phyloP scores from a whole-genome alignment of 129 eudicot genomes.

The Artemisia argyi region DNA sequence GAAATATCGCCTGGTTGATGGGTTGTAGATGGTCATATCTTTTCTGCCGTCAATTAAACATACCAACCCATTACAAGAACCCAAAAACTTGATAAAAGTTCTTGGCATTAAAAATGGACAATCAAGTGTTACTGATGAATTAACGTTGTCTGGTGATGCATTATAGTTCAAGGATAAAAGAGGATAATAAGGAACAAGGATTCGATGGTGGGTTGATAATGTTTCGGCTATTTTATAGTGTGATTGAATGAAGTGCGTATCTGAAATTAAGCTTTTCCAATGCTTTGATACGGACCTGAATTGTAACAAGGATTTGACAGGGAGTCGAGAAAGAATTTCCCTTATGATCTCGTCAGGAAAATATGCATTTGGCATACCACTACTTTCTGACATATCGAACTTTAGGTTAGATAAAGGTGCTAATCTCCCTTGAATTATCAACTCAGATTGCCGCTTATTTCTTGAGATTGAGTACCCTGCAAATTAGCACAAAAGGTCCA shows the following conservation, averaged over 20 bases:
- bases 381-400: constrained; percentile 26
- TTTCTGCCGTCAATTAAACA: constrained; percentile 29
- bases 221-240: constrained; percentile 26
- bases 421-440: constrained; percentile 12
- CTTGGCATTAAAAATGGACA: constrained; percentile 21
- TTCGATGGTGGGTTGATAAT: constrained; percentile 23
- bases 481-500: constrained; percentile 7
- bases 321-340: constrained; percentile 41
- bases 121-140: constrained; percentile 21
- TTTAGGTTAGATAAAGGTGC: neutral
- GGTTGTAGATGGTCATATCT: constrained; percentile 35
- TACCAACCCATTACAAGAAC: constrained; percentile 44
- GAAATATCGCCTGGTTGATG: constrained; percentile 41
- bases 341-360: constrained; percentile 34
- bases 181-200: constrained; percentile 36
- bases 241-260: constrained; percentile 23
- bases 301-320: constrained; percentile 38
- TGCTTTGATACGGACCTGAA: constrained; percentile 41
- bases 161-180: constrained; percentile 34
- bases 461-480: constrained; percentile 30
- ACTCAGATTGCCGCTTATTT: constrained; percentile 7
- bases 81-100: constrained; percentile 31
- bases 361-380: constrained; percentile 6
- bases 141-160: constrained; percentile 4
- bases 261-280: constrained; percentile 31